These are phyloP conservation scores for Ceratocystis destructans DNA, from an alignment of 2,329 filamentous ascomycete species.

Conservation along the genomic window DNA sequence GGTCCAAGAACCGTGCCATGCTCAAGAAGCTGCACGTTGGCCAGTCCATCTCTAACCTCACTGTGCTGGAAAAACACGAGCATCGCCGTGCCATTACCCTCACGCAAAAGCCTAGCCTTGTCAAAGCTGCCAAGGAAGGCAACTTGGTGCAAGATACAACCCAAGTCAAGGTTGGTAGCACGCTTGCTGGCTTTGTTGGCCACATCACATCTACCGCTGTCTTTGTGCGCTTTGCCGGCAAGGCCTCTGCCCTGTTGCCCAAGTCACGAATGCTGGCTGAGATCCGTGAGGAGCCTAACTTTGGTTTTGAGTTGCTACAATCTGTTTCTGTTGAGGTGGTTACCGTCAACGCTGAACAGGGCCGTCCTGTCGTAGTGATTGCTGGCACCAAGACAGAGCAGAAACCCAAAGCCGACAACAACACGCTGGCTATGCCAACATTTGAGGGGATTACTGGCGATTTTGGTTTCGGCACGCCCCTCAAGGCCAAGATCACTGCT, in stretches of 20 bases:
- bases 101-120: constrained; percentile 69
- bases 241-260: constrained; percentile 63
- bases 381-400: constrained; percentile 35
- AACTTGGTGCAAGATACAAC: constrained; percentile 58
- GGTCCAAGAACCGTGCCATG: constrained; percentile 60
- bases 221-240: constrained; percentile 78
- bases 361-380: constrained; percentile 47
- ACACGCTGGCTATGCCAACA: constrained; percentile 7
- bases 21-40: constrained; percentile 74
- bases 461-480: constrained; percentile 55
- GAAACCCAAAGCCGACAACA: constrained; percentile 25
- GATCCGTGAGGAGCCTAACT: constrained; percentile 52
- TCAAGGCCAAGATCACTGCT: constrained; percentile 66
- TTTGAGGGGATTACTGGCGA: constrained; percentile 44
- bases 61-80: constrained; percentile 76
- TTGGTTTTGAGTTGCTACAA: constrained; percentile 66
- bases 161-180: constrained; percentile 53
- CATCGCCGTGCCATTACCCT: constrained; percentile 61
- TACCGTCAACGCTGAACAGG: constrained; percentile 55
- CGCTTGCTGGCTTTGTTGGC: constrained; percentile 66
- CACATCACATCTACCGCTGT: constrained; percentile 70
- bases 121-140: constrained; percentile 60
- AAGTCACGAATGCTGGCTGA: constrained; percentile 65
- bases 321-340: constrained; percentile 59
- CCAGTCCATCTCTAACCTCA: constrained; percentile 66